phyloP scores from a whole-genome alignment of 495 filamentous ascomycete genomes.

The Neurospora terricola region DNA sequence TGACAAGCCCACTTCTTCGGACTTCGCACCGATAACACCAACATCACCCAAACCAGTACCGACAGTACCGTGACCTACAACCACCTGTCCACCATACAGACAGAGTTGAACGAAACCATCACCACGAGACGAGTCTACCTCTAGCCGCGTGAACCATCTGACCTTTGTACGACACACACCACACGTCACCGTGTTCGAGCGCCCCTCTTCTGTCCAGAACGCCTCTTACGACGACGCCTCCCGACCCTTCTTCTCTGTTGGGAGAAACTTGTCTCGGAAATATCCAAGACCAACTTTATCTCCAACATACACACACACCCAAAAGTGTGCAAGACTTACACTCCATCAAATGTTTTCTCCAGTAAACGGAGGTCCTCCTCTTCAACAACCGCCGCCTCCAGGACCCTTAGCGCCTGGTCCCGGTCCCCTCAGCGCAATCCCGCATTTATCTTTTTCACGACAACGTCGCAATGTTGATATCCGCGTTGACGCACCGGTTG shows the following conservation, averaged over 20 bases:
- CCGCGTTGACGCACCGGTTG: background rate
- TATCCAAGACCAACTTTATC: background rate
- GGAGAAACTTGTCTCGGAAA: background rate
- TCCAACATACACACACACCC: background rate
- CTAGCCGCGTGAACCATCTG: background rate
- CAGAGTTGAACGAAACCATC: background rate
- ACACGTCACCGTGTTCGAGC: background rate
- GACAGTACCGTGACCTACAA: background rate
- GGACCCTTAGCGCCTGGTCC: background rate
- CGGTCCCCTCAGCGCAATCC: background rate
- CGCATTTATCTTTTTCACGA: background rate
- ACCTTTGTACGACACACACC: background rate
- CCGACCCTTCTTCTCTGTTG: background rate
- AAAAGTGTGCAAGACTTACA: background rate
- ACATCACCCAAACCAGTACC: background rate
- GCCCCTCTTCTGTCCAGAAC: background rate
- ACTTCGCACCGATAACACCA: background rate
- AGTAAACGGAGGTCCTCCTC: background rate
- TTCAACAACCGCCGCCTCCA: background rate
- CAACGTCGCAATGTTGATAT: background rate
- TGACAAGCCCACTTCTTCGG: background rate
- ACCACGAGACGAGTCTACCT: background rate
- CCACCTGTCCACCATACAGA: background rate
- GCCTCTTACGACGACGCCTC: background rate
- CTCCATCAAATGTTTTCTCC: background rate